phyloP scores from a whole-genome alignment of 257 asterid genomes.

The Rauvolfia tetraphylla region DNA sequence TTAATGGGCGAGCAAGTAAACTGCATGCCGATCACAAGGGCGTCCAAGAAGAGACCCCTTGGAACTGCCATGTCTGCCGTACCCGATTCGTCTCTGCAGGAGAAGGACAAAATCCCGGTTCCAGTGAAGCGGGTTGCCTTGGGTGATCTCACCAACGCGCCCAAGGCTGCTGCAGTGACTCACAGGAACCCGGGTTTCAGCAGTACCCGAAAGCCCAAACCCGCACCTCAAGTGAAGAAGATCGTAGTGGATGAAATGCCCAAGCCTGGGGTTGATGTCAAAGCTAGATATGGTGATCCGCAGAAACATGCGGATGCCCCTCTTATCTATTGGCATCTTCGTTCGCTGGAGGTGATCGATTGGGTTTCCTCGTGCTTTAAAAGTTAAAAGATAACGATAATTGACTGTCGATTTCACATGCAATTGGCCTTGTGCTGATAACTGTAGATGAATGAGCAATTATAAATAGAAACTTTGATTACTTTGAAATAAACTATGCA shows the following conservation, averaged over 20 bases:
- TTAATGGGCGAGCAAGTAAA: conserved; percentile 15
- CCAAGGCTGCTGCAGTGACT: conserved; percentile 14
- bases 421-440: neutral
- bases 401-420: too few relatives aligned
- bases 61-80: conserved; percentile 9
- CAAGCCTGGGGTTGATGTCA: conserved; percentile 9
- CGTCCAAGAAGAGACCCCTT: conserved; percentile 40
- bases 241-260: neutral
- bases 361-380: neutral
- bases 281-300: conserved; percentile 27
- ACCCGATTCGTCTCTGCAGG: conserved; percentile 22
- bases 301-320: conserved; percentile 42
- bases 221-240: conserved; percentile 21
- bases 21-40: conserved; percentile 10
- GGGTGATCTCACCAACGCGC: conserved; percentile 61
- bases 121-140: conserved; percentile 53
- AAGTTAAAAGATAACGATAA: neutral
- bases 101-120: conserved; percentile 24
- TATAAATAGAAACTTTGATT: neutral
- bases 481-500: neutral
- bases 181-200: conserved; percentile 16
- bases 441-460: neutral
- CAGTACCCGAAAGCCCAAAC: conserved; percentile 19
- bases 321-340: conserved; percentile 62
- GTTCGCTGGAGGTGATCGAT: conserved; percentile 58